These are phyloP conservation scores for Boehmeria nivea DNA, from an alignment of 306 rosid genomes.

Conservation along the genomic window DNA sequence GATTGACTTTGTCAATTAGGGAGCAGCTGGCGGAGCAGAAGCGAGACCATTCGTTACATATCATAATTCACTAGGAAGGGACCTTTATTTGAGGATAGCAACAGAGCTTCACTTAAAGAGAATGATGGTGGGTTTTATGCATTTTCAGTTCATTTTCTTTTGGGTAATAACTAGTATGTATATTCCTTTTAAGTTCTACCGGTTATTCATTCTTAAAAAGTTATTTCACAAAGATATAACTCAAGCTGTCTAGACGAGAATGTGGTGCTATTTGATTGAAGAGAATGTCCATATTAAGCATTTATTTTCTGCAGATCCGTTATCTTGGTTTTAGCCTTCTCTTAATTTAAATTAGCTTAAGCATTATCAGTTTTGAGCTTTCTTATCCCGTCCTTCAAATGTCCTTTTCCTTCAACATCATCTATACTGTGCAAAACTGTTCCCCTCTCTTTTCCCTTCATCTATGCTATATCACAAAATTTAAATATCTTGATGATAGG, in stretches of 20 bases:
- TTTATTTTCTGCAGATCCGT: no score
- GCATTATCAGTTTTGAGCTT: background rate
- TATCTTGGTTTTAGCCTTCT: no score
- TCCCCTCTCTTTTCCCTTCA: background rate
- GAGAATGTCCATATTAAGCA: no score
- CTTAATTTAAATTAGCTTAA: no score
- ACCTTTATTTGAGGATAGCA: slow-evolving; percentile 91
- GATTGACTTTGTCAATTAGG: slow-evolving; percentile 59
- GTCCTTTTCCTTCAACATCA: no score
- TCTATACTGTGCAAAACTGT: no score
- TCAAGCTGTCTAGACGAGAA: no score
- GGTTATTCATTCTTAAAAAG: background rate
- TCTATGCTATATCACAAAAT: background rate
- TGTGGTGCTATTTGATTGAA: no score
- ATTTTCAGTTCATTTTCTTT: background rate
- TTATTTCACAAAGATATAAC: no score
- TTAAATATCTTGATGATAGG: slow-evolving; percentile 42
- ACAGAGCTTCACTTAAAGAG: slow-evolving; percentile 95
- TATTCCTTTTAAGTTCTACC: background rate
- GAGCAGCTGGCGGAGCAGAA: slow-evolving; percentile 98
- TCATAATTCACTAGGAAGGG: slow-evolving; percentile 92
- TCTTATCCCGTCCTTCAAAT: no score
- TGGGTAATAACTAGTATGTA: background rate
- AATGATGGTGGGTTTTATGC: slow-evolving; percentile 68
- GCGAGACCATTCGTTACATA: slow-evolving; percentile 95